A percentile compares a stretch with the other conserved stretches of the same genome.
phyloP scores from a whole-genome alignment of 225 moss, liverwort and hornwort species.

The Thuidium tamariscinum region DNA sequence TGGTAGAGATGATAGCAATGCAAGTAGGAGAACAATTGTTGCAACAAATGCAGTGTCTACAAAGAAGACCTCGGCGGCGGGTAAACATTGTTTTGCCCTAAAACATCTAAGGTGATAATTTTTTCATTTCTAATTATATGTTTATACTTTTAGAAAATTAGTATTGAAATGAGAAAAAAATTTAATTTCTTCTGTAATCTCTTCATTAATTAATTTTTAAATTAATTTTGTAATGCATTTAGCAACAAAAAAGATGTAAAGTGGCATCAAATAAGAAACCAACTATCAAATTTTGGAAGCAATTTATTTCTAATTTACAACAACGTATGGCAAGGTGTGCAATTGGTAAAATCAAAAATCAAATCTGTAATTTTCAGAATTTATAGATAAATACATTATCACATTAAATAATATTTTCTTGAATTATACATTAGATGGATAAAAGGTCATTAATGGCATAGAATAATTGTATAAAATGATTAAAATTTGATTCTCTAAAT shows the following conservation, averaged over 20 bases:
- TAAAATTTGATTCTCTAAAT: no score
- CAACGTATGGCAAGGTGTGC: conserved; percentile 31
- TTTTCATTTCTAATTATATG: background rate
- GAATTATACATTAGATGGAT: background rate
- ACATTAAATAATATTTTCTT: background rate
- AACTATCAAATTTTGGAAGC: background rate
- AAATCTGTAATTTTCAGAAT: background rate
- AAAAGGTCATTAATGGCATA: background rate
- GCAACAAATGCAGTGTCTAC: background rate
- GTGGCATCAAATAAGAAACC: background rate
- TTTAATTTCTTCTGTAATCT: rapidly evolving
- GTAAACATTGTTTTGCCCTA: background rate
- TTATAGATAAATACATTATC: background rate
- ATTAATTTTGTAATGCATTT: background rate
- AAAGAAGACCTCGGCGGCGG: background rate
- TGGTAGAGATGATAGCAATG: background rate
- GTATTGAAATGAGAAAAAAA: background rate
- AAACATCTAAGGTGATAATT: background rate
- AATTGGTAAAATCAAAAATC: conserved; percentile 6
- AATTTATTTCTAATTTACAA: conserved; percentile 4
- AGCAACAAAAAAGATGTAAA: background rate
- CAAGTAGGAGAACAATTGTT: conserved; percentile 1
- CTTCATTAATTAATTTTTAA: background rate
- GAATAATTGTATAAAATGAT: background rate
- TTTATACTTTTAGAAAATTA: background rate